These are phyloP conservation scores for Sporothrix variecibatus DNA, from an alignment of 2,329 filamentous ascomycete species.

Conservation along the genomic window DNA sequence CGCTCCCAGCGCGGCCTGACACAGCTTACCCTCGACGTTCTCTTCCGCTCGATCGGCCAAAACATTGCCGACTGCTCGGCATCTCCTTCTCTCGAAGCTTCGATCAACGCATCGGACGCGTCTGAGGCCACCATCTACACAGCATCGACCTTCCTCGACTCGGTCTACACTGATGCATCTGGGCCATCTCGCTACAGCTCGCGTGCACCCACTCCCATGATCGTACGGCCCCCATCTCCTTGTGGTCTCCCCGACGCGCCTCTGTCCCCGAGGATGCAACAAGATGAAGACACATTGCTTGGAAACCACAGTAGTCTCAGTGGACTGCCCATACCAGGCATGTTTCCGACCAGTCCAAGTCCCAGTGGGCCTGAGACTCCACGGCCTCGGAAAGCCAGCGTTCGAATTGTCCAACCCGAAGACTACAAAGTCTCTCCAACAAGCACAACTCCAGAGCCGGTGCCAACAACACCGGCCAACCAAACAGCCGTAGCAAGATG, in stretches of 20 bases:
- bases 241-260: constrained; percentile 42
- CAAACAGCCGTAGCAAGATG: constrained; percentile 11
- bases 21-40: constrained; percentile 84
- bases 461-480: neutral
- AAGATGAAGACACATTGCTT: neutral
- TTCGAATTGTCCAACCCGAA: constrained; percentile 47
- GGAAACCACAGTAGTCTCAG: constrained; percentile 26
- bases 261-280: neutral
- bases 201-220: constrained; percentile 69
- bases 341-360: constrained; percentile 31
- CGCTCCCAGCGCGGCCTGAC: constrained; percentile 84
- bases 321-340: constrained; percentile 31
- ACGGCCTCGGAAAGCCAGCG: constrained; percentile 44
- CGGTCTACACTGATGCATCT: constrained; percentile 67
- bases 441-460: neutral
- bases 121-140: constrained; percentile 78
- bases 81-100: constrained; percentile 66
- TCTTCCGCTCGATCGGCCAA: constrained; percentile 78
- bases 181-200: constrained; percentile 61
- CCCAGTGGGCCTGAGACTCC: constrained; percentile 27
- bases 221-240: constrained; percentile 56
- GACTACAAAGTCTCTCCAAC: constrained; percentile 29
- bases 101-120: constrained; percentile 72
- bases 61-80: constrained; percentile 66
- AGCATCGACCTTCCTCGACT: constrained; percentile 76